Conservation (phyloP, 2,329 filamentous ascomycete species). For the Penicillium occitanis region DNA sequence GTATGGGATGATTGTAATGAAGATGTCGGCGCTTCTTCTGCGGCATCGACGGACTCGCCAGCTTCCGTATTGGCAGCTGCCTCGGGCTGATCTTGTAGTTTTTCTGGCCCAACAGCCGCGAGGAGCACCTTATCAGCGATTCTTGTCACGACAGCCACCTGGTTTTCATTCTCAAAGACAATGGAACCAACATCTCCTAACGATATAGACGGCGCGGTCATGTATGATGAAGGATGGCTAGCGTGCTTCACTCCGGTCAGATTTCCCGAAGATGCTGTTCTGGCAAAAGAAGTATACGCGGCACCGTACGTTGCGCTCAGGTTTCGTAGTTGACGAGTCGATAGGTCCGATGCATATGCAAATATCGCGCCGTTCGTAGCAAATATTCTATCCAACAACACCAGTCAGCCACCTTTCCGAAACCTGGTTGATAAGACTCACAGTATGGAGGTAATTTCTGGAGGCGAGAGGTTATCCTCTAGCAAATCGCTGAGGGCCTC, state of each 20-base stretch:
- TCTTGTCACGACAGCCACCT: slow-evolving; percentile 43
- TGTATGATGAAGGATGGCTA: slow-evolving; percentile 45
- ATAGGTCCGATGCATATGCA: slow-evolving; percentile 42
- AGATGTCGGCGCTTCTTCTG: slow-evolving; percentile 1
- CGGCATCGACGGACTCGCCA: background rate
- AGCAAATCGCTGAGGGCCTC: slow-evolving; percentile 43
- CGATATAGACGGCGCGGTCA: slow-evolving; percentile 43
- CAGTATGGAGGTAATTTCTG: slow-evolving; percentile 47
- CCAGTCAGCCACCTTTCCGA: background rate
- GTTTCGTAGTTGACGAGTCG: slow-evolving; percentile 43
- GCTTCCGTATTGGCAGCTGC: slow-evolving; percentile 11
- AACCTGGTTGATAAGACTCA: slow-evolving; percentile 25
- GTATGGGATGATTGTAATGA: background rate
- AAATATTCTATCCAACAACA: slow-evolving; percentile 37
- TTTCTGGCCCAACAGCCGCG: slow-evolving; percentile 42
- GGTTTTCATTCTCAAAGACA: slow-evolving; percentile 44
- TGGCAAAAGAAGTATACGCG: slow-evolving; percentile 45
- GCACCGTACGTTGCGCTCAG: slow-evolving; percentile 46
- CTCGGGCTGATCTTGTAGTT: slow-evolving; percentile 22
- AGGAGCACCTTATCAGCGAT: slow-evolving; percentile 46
- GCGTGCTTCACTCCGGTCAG: slow-evolving; percentile 45
- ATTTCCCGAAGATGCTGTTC: slow-evolving; percentile 42
- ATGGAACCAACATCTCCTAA: slow-evolving; percentile 47
- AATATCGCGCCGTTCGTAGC: slow-evolving; percentile 47
- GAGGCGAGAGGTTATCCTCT: slow-evolving; percentile 45